Evolutionary conservation across 306 rosid genomes (phyloP), one percentile per base, ranked within the genome.

Genomic region (Cicer chorassanicum): DNA sequence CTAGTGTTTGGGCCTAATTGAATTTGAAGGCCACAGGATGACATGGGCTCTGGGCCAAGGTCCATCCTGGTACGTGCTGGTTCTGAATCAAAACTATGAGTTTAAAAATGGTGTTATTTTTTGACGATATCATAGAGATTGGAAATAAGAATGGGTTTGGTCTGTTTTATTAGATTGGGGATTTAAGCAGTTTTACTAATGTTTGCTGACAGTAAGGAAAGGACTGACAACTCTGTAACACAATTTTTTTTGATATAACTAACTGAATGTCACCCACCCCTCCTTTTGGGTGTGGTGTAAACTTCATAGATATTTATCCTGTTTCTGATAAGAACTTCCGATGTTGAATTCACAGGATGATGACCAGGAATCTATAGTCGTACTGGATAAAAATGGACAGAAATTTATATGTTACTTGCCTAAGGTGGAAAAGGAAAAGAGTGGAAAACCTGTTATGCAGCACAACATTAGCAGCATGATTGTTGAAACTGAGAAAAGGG

Each of bases 371-470:
- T 82, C 90, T 72, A 60, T 94, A 62, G 82, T 86, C 45, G 83
- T 94, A 88, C 97, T 95, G 6, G 80, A 86, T 80, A 74, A 82
- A 74, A 85, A 86, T 85, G 99, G 99, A 41, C 81, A 87, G 80
- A 85, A 77, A 70, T 94, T 82, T 81, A 7, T 91, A 11, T 94
- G 99, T 77, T 90, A 82, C 86, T 80, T 94, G 88, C 99, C 99
- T 62, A 94, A 87, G 86, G 85, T 88, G 74, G 97, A 94, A 83
- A 92, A 86, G 82, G 86, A 84, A 65, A 92, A 84, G 86, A 84
- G 83, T 38, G 92, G 85, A 72, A 89, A 77, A 82, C 86, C 90
- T 51, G 75, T 82, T 76, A 74, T 82, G 39, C 95, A 82, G 85
- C 85, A 79, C 73, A 94, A 94, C 73, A 78, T 81, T 76, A 94